Conservation (phyloP, 768 basidiomycete species). For the Guyanaporus albipodus region DNA sequence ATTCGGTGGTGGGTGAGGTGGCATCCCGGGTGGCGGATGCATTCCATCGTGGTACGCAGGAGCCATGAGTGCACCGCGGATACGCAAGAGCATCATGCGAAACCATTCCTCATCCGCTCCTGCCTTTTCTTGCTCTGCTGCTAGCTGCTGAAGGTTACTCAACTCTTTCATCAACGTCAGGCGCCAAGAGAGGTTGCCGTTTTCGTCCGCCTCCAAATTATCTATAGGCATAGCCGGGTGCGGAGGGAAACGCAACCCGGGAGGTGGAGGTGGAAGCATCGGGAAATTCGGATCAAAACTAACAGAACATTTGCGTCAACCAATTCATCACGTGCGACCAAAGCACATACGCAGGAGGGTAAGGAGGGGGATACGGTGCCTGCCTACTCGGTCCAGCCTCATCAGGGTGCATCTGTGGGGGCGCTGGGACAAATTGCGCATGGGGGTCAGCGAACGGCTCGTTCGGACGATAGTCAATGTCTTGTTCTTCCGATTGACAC, state of each 20-base stretch:
- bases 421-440: constrained; percentile 49
- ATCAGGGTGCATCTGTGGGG: constrained; percentile 52
- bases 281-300: constrained; percentile 76
- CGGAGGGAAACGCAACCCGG: constrained; percentile 63
- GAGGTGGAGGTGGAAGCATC: constrained; percentile 50
- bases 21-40: constrained; percentile 36
- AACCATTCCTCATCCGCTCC: constrained; percentile 84
- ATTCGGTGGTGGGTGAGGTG: constrained; percentile 34
- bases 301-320: constrained; percentile 13
- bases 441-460: constrained; percentile 56
- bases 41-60: constrained; percentile 36
- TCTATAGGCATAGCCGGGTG: constrained; percentile 56
- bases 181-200: constrained; percentile 79
- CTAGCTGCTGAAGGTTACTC: constrained; percentile 67
- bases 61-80: constrained; percentile 67
- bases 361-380: constrained; percentile 57
- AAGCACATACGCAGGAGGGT: constrained; percentile 48
- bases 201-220: constrained; percentile 72
- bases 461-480: constrained; percentile 61
- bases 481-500: constrained; percentile 52
- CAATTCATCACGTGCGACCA: not conserved
- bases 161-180: constrained; percentile 79
- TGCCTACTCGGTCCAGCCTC: constrained; percentile 59
- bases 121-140: constrained; percentile 77
- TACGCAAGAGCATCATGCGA: constrained; percentile 78